Evolutionary conservation across 2,329 filamentous ascomycete genomes (phyloP).

Genomic region (Diaporthe helianthi): DNA sequence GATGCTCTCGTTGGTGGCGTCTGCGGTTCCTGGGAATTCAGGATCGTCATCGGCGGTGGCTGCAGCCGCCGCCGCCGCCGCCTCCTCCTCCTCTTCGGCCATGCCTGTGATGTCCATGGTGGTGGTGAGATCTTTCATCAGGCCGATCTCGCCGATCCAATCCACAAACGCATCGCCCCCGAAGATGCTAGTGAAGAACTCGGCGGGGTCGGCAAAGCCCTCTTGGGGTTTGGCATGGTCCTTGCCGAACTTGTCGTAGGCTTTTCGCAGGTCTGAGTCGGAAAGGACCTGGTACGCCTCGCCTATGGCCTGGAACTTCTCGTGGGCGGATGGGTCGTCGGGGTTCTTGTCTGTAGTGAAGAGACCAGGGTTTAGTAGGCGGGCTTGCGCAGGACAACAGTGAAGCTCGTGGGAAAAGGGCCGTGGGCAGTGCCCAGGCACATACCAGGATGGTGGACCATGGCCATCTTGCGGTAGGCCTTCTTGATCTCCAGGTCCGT

Average conservation of each 20-base stretch:
- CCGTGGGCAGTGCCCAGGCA: not conserved
- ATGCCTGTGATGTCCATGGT: slow-evolving; percentile 98
- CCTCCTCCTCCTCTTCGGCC: slow-evolving; percentile 75
- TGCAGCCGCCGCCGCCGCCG: slow-evolving; percentile 50
- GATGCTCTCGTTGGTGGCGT: slow-evolving; percentile 63
- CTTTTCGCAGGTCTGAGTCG: slow-evolving; percentile 82
- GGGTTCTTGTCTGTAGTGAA: slow-evolving; percentile 85
- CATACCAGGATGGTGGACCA: slow-evolving; percentile 86
- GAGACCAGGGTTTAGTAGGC: slow-evolving; percentile 30
- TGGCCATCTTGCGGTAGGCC: slow-evolving; percentile 93
- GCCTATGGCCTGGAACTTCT: slow-evolving; percentile 89
- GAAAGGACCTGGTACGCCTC: slow-evolving; percentile 83
- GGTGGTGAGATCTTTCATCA: slow-evolving; percentile 97
- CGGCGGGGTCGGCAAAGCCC: slow-evolving; percentile 93
- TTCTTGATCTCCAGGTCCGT: slow-evolving; percentile 96
- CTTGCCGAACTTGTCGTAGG: slow-evolving; percentile 97
- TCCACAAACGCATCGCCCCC: slow-evolving; percentile 95
- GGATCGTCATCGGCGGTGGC: slow-evolving; percentile 44
- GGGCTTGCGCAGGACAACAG: not conserved
- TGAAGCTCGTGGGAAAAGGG: not conserved
- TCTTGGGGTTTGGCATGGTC: slow-evolving; percentile 89
- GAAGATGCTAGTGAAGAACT: slow-evolving; percentile 99
- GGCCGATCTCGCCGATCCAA: slow-evolving; percentile 96
- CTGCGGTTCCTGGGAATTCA: slow-evolving; percentile 64
- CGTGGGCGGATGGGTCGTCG: slow-evolving; percentile 90